Conservation (phyloP, 1,284 basidiomycete species). For the Malassezia equina region DNA sequence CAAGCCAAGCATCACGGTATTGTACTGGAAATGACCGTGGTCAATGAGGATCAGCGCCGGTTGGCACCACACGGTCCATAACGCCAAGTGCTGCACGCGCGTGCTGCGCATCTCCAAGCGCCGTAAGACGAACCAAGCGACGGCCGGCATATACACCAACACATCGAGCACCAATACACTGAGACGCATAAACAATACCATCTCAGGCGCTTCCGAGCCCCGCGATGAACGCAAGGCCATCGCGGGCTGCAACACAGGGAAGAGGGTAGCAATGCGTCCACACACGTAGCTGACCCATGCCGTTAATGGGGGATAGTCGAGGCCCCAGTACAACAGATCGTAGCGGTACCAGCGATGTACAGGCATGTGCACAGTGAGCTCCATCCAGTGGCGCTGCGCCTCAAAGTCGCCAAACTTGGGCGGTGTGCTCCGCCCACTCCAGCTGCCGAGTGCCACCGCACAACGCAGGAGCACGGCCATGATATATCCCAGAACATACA, state of each 20-base stretch:
- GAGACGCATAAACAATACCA: constrained; percentile 65
- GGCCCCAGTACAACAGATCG: constrained; percentile 77
- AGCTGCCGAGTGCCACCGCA: constrained; percentile 27
- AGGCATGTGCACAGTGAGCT: constrained; percentile 68
- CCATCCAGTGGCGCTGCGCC: constrained; percentile 90
- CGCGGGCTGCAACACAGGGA: constrained; percentile 19
- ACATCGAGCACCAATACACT: constrained; percentile 64
- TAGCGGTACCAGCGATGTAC: constrained; percentile 70
- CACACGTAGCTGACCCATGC: constrained; percentile 53
- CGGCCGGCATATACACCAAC: constrained; percentile 65
- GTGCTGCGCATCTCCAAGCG: constrained; percentile 33
- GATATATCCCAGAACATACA: constrained; percentile 19
- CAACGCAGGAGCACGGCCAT: constrained; percentile 24
- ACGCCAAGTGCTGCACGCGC: constrained; percentile 34
- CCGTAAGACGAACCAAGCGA: constrained; percentile 30
- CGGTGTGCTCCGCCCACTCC: constrained; percentile 58
- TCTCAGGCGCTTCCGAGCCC: constrained; percentile 58
- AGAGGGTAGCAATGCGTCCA: constrained; percentile 16
- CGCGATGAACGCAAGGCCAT: constrained; percentile 64
- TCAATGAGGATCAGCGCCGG: constrained; percentile 75
- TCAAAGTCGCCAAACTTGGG: constrained; percentile 87
- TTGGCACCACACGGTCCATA: constrained; percentile 61
- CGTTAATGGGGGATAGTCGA: constrained; percentile 72
- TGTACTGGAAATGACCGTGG: constrained; percentile 75
- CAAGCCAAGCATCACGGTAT: constrained; percentile 46